These are phyloP conservation scores for Cercospora beticola DNA, from an alignment of 2,329 filamentous ascomycete species.

Conservation along the genomic window DNA sequence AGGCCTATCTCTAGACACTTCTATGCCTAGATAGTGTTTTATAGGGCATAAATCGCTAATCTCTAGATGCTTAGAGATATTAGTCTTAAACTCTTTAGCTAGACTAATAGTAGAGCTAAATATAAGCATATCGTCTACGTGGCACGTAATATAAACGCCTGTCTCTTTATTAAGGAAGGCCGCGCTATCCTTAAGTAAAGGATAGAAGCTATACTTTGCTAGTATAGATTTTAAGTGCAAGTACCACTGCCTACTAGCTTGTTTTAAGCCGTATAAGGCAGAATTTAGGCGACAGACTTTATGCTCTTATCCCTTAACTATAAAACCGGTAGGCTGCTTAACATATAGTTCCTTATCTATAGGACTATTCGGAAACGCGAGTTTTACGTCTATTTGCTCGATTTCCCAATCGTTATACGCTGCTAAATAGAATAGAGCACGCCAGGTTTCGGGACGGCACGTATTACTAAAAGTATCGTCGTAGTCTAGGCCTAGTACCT, in stretches of 20 bases:
- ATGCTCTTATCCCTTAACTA: neutral
- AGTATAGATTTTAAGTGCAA: constrained; percentile 10
- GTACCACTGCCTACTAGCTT: constrained; percentile 12
- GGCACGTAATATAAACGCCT: constrained; percentile 9
- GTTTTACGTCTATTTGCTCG: too few relatives aligned
- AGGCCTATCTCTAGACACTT: too few relatives aligned
- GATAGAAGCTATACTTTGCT: constrained; percentile 3
- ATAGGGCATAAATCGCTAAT: too few relatives aligned
- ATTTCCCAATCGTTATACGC: too few relatives aligned
- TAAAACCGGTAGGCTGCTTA: constrained; percentile 11
- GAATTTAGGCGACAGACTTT: constrained; percentile 10
- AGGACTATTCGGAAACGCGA: constrained; percentile 4
- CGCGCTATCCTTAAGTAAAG: constrained; percentile 6
- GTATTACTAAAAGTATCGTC: neutral
- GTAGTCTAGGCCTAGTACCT: too few relatives aligned
- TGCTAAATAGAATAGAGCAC: neutral
- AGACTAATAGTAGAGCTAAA: constrained; percentile 11
- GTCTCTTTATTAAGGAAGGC: constrained; percentile 9
- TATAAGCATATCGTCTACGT: constrained; percentile 12
- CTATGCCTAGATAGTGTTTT: too few relatives aligned
- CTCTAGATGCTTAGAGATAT: too few relatives aligned
- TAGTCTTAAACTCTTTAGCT: too few relatives aligned
- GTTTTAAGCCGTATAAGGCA: constrained; percentile 15
- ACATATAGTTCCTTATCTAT: constrained; percentile 16
- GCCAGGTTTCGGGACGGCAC: neutral